These are phyloP conservation scores for Microdochium paspali DNA, from an alignment of 2,329 filamentous ascomycete genomes.

Conservation along the genomic window DNA sequence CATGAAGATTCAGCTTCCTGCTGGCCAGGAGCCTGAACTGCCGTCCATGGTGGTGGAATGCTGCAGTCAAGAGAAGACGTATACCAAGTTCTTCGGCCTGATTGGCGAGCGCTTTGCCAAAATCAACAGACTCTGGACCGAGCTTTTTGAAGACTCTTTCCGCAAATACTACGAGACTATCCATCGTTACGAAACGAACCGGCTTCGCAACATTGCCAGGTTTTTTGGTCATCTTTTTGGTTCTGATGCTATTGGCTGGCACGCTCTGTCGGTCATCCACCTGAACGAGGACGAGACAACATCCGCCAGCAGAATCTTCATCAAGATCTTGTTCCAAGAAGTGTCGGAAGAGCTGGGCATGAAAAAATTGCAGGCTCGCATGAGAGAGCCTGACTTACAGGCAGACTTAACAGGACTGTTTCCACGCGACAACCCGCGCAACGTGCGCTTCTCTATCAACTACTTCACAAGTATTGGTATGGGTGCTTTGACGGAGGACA, in stretches of 20 bases:
- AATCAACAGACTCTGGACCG: conserved; percentile 88
- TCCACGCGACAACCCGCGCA: conserved; percentile 78
- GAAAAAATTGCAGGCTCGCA: conserved; percentile 63
- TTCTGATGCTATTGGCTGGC: conserved; percentile 86
- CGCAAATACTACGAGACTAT: conserved; percentile 94
- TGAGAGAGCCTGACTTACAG: conserved; percentile 70
- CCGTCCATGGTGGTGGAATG: conserved; percentile 97
- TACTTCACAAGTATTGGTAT: conserved; percentile 98
- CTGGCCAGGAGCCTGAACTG: conserved; percentile 79
- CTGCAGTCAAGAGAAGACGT: conserved; percentile 92
- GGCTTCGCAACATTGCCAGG: conserved; percentile 85
- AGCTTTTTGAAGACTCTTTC: conserved; percentile 86
- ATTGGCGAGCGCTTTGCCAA: conserved; percentile 94
- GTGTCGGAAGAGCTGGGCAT: conserved; percentile 81
- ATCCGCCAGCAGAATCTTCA: conserved; percentile 91
- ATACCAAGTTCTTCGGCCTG: conserved; percentile 93
- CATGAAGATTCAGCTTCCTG: conserved; percentile 83
- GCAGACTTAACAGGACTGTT: conserved; percentile 79
- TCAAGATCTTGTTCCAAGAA: conserved; percentile 96
- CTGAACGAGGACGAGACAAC: conserved; percentile 97
- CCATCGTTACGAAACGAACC: conserved; percentile 92
- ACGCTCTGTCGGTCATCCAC: conserved; percentile 74
- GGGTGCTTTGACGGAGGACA: conserved; percentile 87
- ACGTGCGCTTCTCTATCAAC: conserved; percentile 96
- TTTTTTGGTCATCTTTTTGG: conserved; percentile 90